Conservation (phyloP, 108 stramenopile genomes). For the Tribonema minus region DNA sequence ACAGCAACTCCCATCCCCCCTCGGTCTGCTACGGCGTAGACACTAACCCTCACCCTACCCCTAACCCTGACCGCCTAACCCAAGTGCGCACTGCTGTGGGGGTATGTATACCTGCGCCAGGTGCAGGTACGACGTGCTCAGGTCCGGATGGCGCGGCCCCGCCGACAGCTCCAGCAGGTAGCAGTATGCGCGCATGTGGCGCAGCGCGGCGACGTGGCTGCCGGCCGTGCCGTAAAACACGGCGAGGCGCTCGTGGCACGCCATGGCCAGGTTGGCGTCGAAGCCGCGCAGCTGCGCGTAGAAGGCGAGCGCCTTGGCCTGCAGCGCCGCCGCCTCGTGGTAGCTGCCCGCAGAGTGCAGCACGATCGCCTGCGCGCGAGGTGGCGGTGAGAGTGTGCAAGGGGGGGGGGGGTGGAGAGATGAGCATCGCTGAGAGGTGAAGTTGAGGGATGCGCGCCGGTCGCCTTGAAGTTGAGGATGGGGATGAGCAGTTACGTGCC, state of each 20-base stretch:
- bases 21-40: too few species aligned
- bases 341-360: slow-evolving; percentile 69
- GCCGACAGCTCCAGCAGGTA: slow-evolving; percentile 78
- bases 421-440: too few species aligned
- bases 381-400: too few species aligned
- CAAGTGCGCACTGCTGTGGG: too few species aligned
- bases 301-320: slow-evolving; percentile 66
- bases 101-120: slow-evolving; percentile 74
- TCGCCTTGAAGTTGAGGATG: too few species aligned
- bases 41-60: too few species aligned
- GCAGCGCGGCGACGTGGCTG: slow-evolving; percentile 52
- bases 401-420: too few species aligned
- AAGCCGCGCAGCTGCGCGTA: slow-evolving; percentile 71
- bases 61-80: too few species aligned
- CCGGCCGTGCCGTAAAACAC: slow-evolving; percentile 16
- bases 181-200: slow-evolving; percentile 73
- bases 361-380: slow-evolving; percentile 58
- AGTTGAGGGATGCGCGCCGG: too few species aligned
- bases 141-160: slow-evolving; percentile 70
- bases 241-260: slow-evolving; percentile 27
- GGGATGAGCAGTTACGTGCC: too few species aligned
- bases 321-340: slow-evolving; percentile 63
- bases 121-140: slow-evolving; percentile 69
- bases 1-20: too few species aligned
- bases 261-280: slow-evolving; percentile 58